Percentiles rank a stretch among this genome's conserved stretches.
These are phyloP conservation scores for Boletus rufocinnamomeus DNA, from an alignment of 768 basidiomycete species.

Conservation along the genomic window DNA sequence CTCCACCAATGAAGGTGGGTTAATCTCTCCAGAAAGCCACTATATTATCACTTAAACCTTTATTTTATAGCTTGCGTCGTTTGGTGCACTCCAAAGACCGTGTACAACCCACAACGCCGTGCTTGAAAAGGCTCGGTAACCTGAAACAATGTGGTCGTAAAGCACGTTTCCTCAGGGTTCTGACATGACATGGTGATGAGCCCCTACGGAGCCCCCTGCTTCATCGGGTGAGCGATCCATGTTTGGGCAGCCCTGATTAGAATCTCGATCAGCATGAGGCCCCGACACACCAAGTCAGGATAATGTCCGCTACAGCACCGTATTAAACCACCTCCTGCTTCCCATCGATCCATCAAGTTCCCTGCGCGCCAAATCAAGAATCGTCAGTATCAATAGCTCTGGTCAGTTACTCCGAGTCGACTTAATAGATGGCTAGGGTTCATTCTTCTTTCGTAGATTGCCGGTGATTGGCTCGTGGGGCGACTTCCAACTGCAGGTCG, in stretches of 20 bases:
- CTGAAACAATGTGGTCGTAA: not conserved
- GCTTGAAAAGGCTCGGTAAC: not conserved
- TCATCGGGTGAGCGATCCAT: not conserved
- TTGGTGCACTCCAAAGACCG: not conserved
- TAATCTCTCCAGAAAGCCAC: not conserved
- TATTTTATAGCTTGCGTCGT: not conserved
- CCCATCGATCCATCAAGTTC: not conserved
- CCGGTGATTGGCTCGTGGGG: constrained; percentile 3
- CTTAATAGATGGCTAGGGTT: not conserved
- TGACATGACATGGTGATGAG: not conserved
- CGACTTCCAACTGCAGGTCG: not conserved
- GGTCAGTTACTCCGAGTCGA: constrained; percentile 14
- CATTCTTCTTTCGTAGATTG: not conserved
- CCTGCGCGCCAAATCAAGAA: constrained; percentile 6
- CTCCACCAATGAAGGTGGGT: not conserved
- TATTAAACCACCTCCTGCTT: not conserved
- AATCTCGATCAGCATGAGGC: not conserved
- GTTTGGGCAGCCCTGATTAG: constrained; percentile 12
- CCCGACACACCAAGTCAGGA: not conserved
- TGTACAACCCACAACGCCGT: not conserved
- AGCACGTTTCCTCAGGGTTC: not conserved
- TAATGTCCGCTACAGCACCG: not conserved
- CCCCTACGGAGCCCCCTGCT: not conserved
- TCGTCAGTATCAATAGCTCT: not conserved
- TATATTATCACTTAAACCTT: no score